Base-by-base conservation (phyloP, 257 asterid species). In the Asclepias syriaca region DNA sequence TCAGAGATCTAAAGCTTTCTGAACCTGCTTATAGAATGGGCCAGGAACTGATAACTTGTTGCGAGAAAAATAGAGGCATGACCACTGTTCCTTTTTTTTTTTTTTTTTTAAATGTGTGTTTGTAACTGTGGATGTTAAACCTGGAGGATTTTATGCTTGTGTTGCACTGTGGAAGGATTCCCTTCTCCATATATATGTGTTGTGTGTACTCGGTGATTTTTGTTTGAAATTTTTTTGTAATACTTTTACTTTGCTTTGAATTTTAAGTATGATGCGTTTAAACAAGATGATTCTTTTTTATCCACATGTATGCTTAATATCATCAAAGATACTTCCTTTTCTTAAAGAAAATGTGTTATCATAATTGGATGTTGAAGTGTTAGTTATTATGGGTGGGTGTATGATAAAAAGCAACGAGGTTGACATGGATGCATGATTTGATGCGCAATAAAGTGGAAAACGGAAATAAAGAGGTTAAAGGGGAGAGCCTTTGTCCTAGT, bases 371-470 rank as follows among this genome's bases (percentile, higher is more conserved):
- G 76, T 74, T 71, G 73, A 77, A 59, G 72, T 39, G 65, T 64
- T 60, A 66, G 68, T 69, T 77, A 70, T 43, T 77, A 70, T 43
- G 22, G 21, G 60, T 49, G 73, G 61, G n/a, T 51, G 70, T 55
- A 67, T 58, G 67, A 54, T 37, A 45, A 69, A 69, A 78, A 68
- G 64, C 24, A 61, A 48, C 37, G 54, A 70, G 56, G 45, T 34
- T 27, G 74, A 29, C 71, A 43, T 12, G 19, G 14, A 55, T 45
- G 69, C 72, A 60, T 45, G 71, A 69, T 69, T 69, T 60, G 74
- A 73, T 65, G 16, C 34, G 50, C 50, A 54, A 71, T 63, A 13
- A 73, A 54, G 65, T 66, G 56, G 69, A 46, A 63, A 67, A 43
- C 49, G 69, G 59, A 60, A 50, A 27, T 19, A 40, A 68, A n/a